These are phyloP conservation scores for Excoecaria cochinchinensis DNA, from an alignment of 345 rosid genomes.

Conservation along the genomic window DNA sequence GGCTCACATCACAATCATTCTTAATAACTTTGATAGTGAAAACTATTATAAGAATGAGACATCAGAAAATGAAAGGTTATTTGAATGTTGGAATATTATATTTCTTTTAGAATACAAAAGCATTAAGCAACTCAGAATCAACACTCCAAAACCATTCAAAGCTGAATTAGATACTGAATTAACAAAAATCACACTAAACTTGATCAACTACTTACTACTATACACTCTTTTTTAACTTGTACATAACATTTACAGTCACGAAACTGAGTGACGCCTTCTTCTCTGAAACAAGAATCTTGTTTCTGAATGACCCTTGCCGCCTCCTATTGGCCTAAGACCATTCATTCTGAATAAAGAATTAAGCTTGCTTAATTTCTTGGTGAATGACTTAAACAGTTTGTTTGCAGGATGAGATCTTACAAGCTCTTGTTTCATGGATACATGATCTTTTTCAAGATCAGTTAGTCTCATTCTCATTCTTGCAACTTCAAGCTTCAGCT, in stretches of 20 bases:
- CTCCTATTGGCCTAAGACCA: constrained; percentile 49
- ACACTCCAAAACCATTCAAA: constrained; percentile 15
- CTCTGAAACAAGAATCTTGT: constrained; percentile 64
- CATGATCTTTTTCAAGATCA: constrained; percentile 93
- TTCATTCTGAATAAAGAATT: constrained; percentile 66
- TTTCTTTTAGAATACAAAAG: no score
- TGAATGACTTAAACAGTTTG: constrained; percentile 71
- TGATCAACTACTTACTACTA: not conserved
- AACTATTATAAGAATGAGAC: no score
- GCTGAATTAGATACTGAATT: not conserved
- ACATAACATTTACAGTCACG: constrained; percentile 38
- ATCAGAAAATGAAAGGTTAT: no score
- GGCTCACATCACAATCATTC: no score
- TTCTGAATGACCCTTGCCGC: constrained; percentile 56
- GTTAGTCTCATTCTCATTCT: constrained; percentile 99
- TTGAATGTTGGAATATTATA: no score
- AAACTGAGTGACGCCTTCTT: constrained; percentile 82
- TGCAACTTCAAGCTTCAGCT: constrained; percentile 93
- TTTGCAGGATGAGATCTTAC: constrained; percentile 66
- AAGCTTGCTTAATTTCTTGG: constrained; percentile 78
- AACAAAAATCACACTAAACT: constrained; percentile 10
- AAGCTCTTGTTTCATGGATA: constrained; percentile 86
- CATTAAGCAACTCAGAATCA: not conserved
- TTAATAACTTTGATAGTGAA: no score
- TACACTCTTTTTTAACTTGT: constrained; percentile 29